Evolutionary conservation across 2,329 filamentous ascomycete species (phyloP).

Genomic region (Fusarium nanum): DNA sequence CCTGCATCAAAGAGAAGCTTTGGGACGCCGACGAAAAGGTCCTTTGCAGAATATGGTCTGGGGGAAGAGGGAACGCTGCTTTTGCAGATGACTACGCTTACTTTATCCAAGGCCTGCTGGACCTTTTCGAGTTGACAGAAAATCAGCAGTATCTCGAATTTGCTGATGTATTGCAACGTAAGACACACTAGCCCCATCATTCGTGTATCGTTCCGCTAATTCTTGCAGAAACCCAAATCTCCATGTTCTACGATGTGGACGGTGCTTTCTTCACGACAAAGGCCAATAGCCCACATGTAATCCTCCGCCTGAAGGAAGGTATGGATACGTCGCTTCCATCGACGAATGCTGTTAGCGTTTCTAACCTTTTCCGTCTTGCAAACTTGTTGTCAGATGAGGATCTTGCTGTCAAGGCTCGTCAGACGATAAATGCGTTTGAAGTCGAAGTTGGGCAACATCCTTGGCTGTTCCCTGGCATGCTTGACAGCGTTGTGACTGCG

Average conservation of each 20-base stretch:
- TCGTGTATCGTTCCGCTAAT: conserved; percentile 18
- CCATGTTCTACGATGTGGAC: conserved; percentile 78
- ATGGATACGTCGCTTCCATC: conserved; percentile 94
- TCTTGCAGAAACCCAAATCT: conserved; percentile 73
- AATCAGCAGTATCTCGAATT: conserved; percentile 81
- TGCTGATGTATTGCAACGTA: conserved; percentile 83
- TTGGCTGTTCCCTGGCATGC: conserved; percentile 86
- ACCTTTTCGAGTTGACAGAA: conserved; percentile 85
- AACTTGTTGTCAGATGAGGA: conserved; percentile 73
- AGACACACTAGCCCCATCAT: conserved; percentile 36
- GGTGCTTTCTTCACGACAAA: conserved; percentile 81
- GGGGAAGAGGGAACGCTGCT: conserved; percentile 72
- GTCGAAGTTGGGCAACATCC: conserved; percentile 93
- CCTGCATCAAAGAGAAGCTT: conserved; percentile 78
- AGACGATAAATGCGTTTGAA: conserved; percentile 87
- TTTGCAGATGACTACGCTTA: conserved; percentile 98
- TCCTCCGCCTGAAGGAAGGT: conserved; percentile 91
- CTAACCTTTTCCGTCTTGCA: conserved; percentile 86
- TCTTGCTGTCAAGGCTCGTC: conserved; percentile 73
- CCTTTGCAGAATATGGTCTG: conserved; percentile 80
- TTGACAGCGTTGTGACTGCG: conserved; percentile 79
- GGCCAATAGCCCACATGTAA: conserved; percentile 71
- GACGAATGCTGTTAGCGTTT: conserved; percentile 86
- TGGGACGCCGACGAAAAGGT: conserved; percentile 73
- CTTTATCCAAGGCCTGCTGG: conserved; percentile 82